phyloP scores from a whole-genome alignment of 2,329 filamentous ascomycete species.

The Aspergillus bombycis region DNA sequence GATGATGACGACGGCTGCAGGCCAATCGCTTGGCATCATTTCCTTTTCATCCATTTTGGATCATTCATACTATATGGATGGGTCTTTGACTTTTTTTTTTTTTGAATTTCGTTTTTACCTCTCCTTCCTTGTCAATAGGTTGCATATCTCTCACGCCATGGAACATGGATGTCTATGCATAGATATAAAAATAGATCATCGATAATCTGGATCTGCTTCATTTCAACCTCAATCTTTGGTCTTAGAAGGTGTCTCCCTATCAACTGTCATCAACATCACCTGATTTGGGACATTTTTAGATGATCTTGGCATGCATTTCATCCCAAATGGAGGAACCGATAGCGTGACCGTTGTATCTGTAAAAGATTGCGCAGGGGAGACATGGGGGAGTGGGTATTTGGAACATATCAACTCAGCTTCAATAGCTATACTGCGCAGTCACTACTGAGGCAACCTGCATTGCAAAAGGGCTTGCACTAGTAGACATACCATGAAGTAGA shows the following conservation, averaged over 20 bases:
- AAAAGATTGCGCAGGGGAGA: neutral
- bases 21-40: constrained; percentile 6
- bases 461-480: neutral
- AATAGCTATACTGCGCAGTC: too few species aligned
- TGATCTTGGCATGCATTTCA: neutral
- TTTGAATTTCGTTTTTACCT: neutral
- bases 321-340: neutral
- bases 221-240: neutral
- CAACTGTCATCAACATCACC: neutral
- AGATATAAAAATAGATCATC: neutral
- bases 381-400: neutral
- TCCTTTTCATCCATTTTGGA: neutral
- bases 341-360: neutral
- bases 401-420: neutral
- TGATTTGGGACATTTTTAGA: neutral
- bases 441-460: neutral
- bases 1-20: constrained; percentile 16
- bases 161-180: neutral
- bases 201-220: neutral
- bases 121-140: neutral
- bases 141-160: neutral
- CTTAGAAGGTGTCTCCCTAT: neutral
- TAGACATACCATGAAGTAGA: neutral
- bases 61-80: neutral
- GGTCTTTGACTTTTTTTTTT: neutral